phyloP scores from a whole-genome alignment of 495 filamentous ascomycete species.

The Pseudoneurospora amorphoporcata region DNA sequence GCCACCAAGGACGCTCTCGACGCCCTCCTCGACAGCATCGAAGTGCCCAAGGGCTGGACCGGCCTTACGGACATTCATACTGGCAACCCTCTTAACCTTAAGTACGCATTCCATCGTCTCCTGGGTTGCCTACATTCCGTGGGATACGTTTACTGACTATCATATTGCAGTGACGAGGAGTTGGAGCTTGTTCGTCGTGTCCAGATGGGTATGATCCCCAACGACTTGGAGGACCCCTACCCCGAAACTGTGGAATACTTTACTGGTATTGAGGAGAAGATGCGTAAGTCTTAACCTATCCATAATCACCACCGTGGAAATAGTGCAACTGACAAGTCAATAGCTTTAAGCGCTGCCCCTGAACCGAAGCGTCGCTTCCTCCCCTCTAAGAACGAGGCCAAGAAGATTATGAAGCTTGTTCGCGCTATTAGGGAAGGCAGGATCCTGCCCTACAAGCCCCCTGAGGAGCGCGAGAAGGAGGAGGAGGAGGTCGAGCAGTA shows the following conservation, averaged over 20 bases:
- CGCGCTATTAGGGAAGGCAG: constrained; percentile 89
- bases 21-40: constrained; percentile 88
- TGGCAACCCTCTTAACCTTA: constrained; percentile 77
- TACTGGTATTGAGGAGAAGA: constrained; percentile 75
- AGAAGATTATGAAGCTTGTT: constrained; percentile 96
- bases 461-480: constrained; percentile 60
- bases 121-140: neutral
- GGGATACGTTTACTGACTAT: neutral
- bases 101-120: neutral
- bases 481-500: constrained; percentile 54
- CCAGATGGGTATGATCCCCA: constrained; percentile 79
- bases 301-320: neutral
- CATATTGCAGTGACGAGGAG: constrained; percentile 56
- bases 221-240: constrained; percentile 86
- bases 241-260: constrained; percentile 90
- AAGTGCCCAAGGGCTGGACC: constrained; percentile 97
- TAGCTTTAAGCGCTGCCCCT: constrained; percentile 74
- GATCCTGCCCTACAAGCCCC: constrained; percentile 83
- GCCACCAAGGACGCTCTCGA: constrained; percentile 91
- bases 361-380: constrained; percentile 94
- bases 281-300: constrained; percentile 42
- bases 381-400: constrained; percentile 96
- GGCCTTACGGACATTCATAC: constrained; percentile 88
- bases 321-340: constrained; percentile 2
- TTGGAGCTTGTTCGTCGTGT: constrained; percentile 80